Evolutionary conservation across 768 basidiomycete species (phyloP).

Genomic region (Fomitopsis pulvina): DNA sequence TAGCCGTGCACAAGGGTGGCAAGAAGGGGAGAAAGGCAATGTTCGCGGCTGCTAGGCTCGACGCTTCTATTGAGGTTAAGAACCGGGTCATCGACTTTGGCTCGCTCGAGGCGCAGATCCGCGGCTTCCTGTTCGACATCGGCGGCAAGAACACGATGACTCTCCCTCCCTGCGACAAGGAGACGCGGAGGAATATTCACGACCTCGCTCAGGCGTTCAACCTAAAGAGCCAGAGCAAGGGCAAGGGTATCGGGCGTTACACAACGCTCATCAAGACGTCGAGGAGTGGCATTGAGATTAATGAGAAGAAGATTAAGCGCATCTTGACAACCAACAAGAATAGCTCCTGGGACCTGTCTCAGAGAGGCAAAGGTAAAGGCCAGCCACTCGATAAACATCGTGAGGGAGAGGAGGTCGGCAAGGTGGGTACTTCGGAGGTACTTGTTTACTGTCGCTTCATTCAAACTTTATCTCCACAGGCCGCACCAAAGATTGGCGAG

Average conservation of each 20-base stretch:
- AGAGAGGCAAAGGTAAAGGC: constrained; percentile 24
- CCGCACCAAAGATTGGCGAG: constrained; percentile 75
- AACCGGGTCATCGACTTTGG: constrained; percentile 57
- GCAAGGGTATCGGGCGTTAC: constrained; percentile 62
- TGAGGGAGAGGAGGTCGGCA: constrained; percentile 88
- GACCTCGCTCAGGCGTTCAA: constrained; percentile 74
- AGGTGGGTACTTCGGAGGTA: constrained; percentile 33
- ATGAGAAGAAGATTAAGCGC: constrained; percentile 55
- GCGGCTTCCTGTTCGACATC: constrained; percentile 56
- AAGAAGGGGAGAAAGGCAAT: constrained; percentile 68
- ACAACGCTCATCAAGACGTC: constrained; percentile 71
- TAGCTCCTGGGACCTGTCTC: constrained; percentile 14
- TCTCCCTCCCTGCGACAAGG: constrained; percentile 76
- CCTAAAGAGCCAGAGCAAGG: constrained; percentile 73
- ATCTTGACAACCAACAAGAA: constrained; percentile 30
- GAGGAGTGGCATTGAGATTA: constrained; percentile 43
- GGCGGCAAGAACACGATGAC: constrained; percentile 48
- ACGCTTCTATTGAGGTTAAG: constrained; percentile 34
- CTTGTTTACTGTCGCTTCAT: not conserved
- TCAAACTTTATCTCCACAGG: constrained; percentile 29
- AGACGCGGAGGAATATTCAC: constrained; percentile 67
- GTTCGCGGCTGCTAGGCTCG: constrained; percentile 46
- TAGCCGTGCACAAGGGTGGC: constrained; percentile 54
- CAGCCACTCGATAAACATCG: constrained; percentile 41
- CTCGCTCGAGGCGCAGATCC: constrained; percentile 65